Conservation (phyloP, 139 green algal species). For the Tetraselmis striata region DNA sequence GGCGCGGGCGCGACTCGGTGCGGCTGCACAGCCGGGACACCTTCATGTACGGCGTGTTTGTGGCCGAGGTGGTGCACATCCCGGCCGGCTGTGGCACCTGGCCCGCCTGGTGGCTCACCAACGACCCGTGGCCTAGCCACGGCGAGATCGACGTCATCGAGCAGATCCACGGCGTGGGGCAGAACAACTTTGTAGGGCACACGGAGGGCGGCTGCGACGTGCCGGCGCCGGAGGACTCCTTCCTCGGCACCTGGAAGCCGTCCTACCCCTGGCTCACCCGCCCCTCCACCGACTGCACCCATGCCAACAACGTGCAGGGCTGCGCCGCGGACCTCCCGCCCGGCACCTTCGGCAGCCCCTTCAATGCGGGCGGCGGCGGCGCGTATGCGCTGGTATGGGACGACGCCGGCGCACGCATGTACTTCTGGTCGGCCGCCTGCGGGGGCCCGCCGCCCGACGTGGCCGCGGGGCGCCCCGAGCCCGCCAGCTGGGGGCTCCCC, state of each 20-base stretch:
- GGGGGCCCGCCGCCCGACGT: not conserved
- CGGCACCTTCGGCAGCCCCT: not conserved
- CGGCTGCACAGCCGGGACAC: not conserved
- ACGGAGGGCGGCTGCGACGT: not conserved
- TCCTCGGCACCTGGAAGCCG: not conserved
- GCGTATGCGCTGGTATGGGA: not conserved
- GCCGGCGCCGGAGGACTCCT: not conserved
- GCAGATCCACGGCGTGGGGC: not conserved
- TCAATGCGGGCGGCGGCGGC: not conserved
- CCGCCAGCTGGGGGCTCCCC: not conserved
- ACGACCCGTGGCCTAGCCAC: not conserved
- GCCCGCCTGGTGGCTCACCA: not conserved
- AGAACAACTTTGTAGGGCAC: not conserved
- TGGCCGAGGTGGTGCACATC: not conserved
- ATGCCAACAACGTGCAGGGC: not conserved
- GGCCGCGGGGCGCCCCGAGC: too few species aligned
- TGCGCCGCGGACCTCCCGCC: not conserved
- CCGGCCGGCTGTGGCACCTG: not conserved
- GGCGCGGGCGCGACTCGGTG: not conserved
- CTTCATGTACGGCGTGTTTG: not conserved
- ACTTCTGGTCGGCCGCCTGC: not conserved
- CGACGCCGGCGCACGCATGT: not conserved
- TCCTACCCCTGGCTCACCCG: not conserved
- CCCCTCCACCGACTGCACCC: not conserved
- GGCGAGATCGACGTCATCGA: not conserved